Evolutionary conservation across 2,329 filamentous ascomycete species (phyloP), one percentile per base, ranked within the genome.

Genomic region (Acrocalymma vagum): DNA sequence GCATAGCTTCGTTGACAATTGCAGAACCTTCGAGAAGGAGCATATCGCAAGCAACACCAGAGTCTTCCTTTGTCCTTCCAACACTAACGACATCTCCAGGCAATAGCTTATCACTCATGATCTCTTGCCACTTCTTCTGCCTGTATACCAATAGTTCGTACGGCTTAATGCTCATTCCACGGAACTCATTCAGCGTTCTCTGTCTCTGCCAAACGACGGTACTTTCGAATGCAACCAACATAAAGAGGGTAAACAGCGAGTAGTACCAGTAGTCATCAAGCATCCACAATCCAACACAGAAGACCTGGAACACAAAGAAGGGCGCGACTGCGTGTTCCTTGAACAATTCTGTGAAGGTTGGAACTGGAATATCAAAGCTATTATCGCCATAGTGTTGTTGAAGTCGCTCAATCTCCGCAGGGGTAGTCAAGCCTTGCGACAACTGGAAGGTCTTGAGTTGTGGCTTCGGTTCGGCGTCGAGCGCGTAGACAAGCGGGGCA

Each of bases 251-350:
- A 73, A 99, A 99, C 14, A 99, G 83, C 48, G 94, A 97, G 76
- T 99, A 99, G 78, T 99, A 99, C 94, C 95, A 99, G 75, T 97
- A 99, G 74, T 99, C 95, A 66, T 99, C 94, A 66, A 99, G 77
- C 85, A 97, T 90, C 94, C 94, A 99, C 47, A 99, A 77, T 11
- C 94, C 95, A 43, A 99, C 94, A 61, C 95, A 99, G 78, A 99
- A 99, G 48, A 99, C 80, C 78, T 99, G 94, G 76, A 99, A 99
- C 51, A 99, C 92, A 73, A 99, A 99, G 79, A 99, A 99, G 5
- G 94, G 94, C 15, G 95, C 95, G 15, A 99, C 95, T 16, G 95
- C 93, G 71, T 99, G 95, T 72, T 99, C 94, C 72, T 95, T 89
- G 82, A 96, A 99, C 33, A 99, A 82, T 74, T 99, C 94, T 35